Evolutionary conservation across 352 stramenopile species (phyloP).

Genomic region (Phytophthora gonapodyides): DNA sequence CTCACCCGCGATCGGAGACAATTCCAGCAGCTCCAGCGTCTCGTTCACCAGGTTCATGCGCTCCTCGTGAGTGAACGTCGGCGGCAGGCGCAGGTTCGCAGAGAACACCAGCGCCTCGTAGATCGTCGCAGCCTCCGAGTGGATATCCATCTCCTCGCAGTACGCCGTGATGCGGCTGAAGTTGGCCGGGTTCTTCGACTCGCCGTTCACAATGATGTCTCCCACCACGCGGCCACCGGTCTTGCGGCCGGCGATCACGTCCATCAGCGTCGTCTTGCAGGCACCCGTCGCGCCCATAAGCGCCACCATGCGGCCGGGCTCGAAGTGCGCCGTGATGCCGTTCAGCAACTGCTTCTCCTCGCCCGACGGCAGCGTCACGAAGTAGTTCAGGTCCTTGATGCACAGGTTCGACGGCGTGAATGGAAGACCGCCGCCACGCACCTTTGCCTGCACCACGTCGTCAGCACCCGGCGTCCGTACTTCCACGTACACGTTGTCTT

Average conservation of each 20-base stretch:
- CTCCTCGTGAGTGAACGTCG: too few species aligned
- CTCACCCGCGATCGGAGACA: too few species aligned
- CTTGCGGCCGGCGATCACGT: constrained; percentile 89
- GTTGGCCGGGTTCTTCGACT: constrained; percentile 72
- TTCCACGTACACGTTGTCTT: too few species aligned
- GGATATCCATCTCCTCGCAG: constrained; percentile 88
- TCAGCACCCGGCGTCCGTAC: too few species aligned
- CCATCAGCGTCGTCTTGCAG: constrained; percentile 88
- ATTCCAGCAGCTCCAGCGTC: too few species aligned
- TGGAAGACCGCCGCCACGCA: too few species aligned
- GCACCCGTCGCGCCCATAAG: constrained; percentile 82
- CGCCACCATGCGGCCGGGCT: constrained; percentile 66
- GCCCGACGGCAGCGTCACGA: constrained; percentile 60
- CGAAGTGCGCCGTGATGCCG: constrained; percentile 55
- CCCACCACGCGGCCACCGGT: constrained; percentile 69
- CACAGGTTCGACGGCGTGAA: constrained; percentile 52
- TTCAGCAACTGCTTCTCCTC: constrained; percentile 56
- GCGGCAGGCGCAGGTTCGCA: constrained; percentile 80
- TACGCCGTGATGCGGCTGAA: constrained; percentile 74
- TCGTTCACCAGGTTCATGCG: too few species aligned
- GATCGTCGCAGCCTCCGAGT: constrained; percentile 85
- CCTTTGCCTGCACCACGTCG: too few species aligned
- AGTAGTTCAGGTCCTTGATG: constrained; percentile 60
- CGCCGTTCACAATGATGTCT: constrained; percentile 90
- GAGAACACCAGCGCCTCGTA: constrained; percentile 92